Evolutionary conservation across 1,139 yeast genomes (phyloP).

Genomic region (Kazachstania sp.): DNA sequence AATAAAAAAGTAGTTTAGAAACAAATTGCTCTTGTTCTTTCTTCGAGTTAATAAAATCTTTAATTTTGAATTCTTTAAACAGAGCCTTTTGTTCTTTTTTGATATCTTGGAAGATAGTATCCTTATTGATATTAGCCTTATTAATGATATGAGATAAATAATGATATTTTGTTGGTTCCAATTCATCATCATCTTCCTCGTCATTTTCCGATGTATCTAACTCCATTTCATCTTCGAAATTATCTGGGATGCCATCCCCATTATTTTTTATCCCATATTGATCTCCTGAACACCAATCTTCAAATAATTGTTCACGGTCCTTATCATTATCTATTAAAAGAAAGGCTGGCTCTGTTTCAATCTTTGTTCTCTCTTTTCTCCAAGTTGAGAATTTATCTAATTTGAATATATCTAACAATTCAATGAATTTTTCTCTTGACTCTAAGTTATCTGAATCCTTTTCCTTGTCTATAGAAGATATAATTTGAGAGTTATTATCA

Average conservation of each 20-base stretch:
- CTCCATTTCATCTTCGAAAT: not conserved
- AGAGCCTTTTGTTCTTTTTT: slow-evolving; percentile 16
- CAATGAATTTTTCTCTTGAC: slow-evolving; percentile 7
- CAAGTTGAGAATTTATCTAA: slow-evolving; percentile 26
- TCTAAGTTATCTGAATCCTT: not conserved
- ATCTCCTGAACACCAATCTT: slow-evolving; percentile 23
- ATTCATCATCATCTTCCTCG: slow-evolving; percentile 10
- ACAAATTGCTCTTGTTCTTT: slow-evolving; percentile 20
- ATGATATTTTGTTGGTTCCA: slow-evolving; percentile 27
- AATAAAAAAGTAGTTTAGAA: slow-evolving; percentile 23
- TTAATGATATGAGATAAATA: slow-evolving; percentile 28
- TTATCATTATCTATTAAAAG: slow-evolving; percentile 15
- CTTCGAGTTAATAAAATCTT: slow-evolving; percentile 15
- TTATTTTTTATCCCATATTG: not conserved
- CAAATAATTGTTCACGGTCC: slow-evolving; percentile 20
- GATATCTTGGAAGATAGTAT: slow-evolving; percentile 24
- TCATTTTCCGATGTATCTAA: not conserved
- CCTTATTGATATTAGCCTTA: slow-evolving; percentile 16
- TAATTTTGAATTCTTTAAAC: slow-evolving; percentile 22
- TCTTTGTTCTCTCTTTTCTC: slow-evolving; percentile 18
- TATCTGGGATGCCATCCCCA: not conserved
- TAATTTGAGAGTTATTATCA: slow-evolving; percentile 1
- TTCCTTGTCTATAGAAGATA: not conserved
- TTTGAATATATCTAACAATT: slow-evolving; percentile 14
- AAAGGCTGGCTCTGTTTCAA: slow-evolving; percentile 20